phyloP scores from a whole-genome alignment of 495 filamentous ascomycete genomes.

The Hypoxylon fragiforme region DNA sequence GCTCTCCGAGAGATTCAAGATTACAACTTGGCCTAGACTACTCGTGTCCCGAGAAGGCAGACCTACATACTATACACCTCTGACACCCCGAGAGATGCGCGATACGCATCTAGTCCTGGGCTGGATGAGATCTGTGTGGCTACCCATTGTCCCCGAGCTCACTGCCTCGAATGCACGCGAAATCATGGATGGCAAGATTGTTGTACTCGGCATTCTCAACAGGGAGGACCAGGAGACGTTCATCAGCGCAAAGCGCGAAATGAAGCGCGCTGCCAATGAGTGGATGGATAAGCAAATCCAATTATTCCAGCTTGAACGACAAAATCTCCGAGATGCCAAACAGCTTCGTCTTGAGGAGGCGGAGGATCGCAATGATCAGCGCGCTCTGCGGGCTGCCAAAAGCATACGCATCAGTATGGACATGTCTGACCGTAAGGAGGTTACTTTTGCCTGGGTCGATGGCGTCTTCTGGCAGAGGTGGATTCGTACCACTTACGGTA shows the following conservation, averaged over 20 bases:
- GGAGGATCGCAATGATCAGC: constrained; percentile 88
- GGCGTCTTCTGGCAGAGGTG: constrained; percentile 97
- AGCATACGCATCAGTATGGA: constrained; percentile 88
- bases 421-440: constrained; percentile 81
- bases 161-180: constrained; percentile 87
- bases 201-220: constrained; percentile 87
- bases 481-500: constrained; percentile 91
- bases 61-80: constrained; percentile 81
- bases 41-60: constrained; percentile 87
- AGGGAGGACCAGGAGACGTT: constrained; percentile 81
- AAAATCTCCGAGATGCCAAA: constrained; percentile 91
- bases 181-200: constrained; percentile 90
- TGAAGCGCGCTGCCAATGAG: constrained; percentile 92
- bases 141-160: constrained; percentile 95
- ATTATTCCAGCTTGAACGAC: constrained; percentile 84
- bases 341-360: constrained; percentile 95
- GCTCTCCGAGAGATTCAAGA: constrained; percentile 82
- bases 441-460: constrained; percentile 98
- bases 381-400: constrained; percentile 85
- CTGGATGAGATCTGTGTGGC: constrained; percentile 97
- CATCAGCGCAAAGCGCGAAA: constrained; percentile 74
- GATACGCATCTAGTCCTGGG: constrained; percentile 76
- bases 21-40: constrained; percentile 91
- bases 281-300: constrained; percentile 97
- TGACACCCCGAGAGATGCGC: constrained; percentile 87